phyloP scores from a whole-genome alignment of 228 moss, liverwort and hornwort species.

The Sphagnum fallax region DNA sequence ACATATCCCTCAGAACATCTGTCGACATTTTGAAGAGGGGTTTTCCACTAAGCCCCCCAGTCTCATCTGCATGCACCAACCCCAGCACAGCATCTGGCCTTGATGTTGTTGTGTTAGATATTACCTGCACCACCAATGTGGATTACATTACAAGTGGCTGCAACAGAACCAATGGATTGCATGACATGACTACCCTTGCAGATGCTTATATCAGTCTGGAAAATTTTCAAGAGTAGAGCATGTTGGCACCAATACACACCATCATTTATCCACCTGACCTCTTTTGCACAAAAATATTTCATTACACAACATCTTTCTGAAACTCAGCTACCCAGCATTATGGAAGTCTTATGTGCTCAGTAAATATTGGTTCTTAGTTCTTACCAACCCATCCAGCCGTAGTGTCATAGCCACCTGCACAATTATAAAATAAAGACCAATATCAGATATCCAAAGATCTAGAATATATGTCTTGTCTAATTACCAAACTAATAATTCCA shows the following conservation, averaged over 20 bases:
- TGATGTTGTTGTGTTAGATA: conserved; percentile 78
- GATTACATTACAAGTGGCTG: neutral
- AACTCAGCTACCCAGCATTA: no score
- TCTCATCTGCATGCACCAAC: conserved; percentile 64
- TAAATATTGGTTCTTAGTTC: neutral
- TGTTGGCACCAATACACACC: no score
- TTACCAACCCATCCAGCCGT: conserved; percentile 77
- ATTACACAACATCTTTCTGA: no score
- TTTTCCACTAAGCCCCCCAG: conserved; percentile 92
- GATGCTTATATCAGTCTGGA: no score
- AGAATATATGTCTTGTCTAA: neutral
- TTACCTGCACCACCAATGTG: conserved; percentile 35
- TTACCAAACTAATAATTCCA: neutral
- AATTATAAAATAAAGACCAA: neutral
- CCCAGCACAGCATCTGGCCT: conserved; percentile 73
- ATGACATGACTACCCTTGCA: no score
- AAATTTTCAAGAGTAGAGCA: no score
- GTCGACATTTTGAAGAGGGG: conserved; percentile 70
- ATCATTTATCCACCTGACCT: no score
- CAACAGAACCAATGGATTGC: no score
- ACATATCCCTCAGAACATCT: conserved; percentile 89
- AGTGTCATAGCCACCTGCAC: conserved; percentile 69
- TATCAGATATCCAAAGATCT: no score
- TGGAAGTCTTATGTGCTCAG: no score
- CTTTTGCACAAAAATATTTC: no score